These are phyloP conservation scores for Hansenula sp. DNA, from an alignment of 1,139 yeast genomes.

Conservation along the genomic window DNA sequence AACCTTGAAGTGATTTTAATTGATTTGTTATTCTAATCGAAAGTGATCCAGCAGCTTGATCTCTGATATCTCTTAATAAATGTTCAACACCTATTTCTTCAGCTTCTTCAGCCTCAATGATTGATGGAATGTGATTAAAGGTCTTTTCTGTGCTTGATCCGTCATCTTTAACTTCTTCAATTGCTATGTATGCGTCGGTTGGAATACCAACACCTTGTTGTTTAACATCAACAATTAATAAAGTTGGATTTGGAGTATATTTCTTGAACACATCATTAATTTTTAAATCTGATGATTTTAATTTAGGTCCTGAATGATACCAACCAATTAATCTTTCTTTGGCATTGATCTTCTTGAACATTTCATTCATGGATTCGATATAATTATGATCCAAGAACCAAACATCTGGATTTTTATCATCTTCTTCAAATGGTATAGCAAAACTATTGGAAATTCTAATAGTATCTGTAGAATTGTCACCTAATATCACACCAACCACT, in stretches of 20 bases:
- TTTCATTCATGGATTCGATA: constrained; percentile 94
- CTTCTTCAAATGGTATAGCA: constrained; percentile 96
- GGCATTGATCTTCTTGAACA: constrained; percentile 97
- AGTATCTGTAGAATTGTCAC: constrained; percentile 59
- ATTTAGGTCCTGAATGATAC: constrained; percentile 97
- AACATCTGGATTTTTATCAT: constrained; percentile 85
- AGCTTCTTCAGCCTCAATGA: constrained; percentile 96
- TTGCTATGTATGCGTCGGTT: constrained; percentile 90
- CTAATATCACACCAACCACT: constrained; percentile 91
- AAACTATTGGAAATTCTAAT: constrained; percentile 72
- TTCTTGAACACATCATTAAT: constrained; percentile 87
- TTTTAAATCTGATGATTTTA: constrained; percentile 81
- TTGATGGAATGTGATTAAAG: constrained; percentile 87
- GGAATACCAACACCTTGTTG: constrained; percentile 85
- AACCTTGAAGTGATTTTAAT: constrained; percentile 80
- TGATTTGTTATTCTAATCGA: constrained; percentile 86
- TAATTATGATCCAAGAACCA: constrained; percentile 98
- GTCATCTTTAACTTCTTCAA: constrained; percentile 94
- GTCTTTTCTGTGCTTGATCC: constrained; percentile 95
- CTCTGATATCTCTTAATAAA: constrained; percentile 86
- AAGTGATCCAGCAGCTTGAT: constrained; percentile 92
- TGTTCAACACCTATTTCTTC: constrained; percentile 99
- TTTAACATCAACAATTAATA: constrained; percentile 88
- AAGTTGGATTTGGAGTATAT: constrained; percentile 76
- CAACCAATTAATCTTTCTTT: constrained; percentile 95